These are phyloP conservation scores for Aspergillus proliferans DNA, from an alignment of 2,329 filamentous ascomycete species.

Conservation along the genomic window DNA sequence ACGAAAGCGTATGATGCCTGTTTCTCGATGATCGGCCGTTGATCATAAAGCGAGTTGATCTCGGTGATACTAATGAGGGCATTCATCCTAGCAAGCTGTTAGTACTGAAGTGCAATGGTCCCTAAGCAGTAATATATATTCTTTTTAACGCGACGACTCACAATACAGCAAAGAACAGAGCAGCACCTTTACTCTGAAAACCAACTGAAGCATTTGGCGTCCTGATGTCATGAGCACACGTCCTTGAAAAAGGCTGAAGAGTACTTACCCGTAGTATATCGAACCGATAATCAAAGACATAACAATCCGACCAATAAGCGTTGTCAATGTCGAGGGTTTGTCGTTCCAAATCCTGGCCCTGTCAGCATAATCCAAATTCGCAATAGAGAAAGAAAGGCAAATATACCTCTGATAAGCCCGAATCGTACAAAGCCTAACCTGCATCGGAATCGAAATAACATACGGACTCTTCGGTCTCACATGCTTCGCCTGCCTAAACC, in stretches of 20 bases:
- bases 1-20: conserved; percentile 83
- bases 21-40: conserved; percentile 90
- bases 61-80: conserved; percentile 59
- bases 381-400: neutral
- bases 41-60: conserved; percentile 80
- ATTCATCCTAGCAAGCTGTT: conserved; percentile 35
- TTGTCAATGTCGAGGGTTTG: conserved; percentile 64
- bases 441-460: conserved; percentile 69
- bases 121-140: no score
- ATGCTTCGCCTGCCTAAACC: conserved; percentile 31
- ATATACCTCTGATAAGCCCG: conserved; percentile 64
- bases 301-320: conserved; percentile 59
- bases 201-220: conserved; percentile 59
- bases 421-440: conserved; percentile 73
- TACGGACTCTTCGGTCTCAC: conserved; percentile 52
- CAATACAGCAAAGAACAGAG: conserved; percentile 80
- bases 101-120: neutral
- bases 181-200: conserved; percentile 71
- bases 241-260: neutral
- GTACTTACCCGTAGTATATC: conserved; percentile 28
- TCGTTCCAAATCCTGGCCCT: conserved; percentile 59
- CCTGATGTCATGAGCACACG: conserved; percentile 54
- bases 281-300: conserved; percentile 73
- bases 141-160: conserved; percentile 55
- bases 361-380: conserved; percentile 6